Evolutionary conservation across 495 filamentous ascomycete genomes (phyloP), one percentile per base, ranked within the genome.

Genomic region (Hyaloscypha finlandica): DNA sequence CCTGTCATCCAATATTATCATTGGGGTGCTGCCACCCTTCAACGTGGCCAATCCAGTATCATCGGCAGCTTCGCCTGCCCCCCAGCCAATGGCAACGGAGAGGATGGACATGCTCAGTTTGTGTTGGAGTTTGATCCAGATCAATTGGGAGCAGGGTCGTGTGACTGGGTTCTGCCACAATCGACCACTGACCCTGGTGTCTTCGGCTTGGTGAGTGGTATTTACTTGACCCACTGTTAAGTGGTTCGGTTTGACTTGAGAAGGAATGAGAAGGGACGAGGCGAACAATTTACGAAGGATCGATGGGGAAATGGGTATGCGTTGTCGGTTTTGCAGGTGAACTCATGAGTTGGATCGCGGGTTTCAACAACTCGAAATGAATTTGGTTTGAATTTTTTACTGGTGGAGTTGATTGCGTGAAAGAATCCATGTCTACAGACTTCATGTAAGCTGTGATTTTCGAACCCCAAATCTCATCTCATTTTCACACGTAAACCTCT

Each of bases 161-260:
- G 25, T 31, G 12, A 8, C 20, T 61, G 59, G 59, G 16, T 35
- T 30, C 29, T 61, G 35, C 31, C 20, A 5, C 35, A 61, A n/a
- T 22, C 8, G 19, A 31, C 29, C 29, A 11, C 35, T 9, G 37
- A 20, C 16, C 22, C 39, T 4, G 20, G 22, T 8, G 39, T 19
- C n/a, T 1, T 22, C 30, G 8, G 32, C 14, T 11, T n/a, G 31
- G 8, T 35, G 5, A 63, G 59, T 59, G 54, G 55, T 1, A 12
- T 65, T 9, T 59, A 45, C 20, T 48, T 65, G 63, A 65, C 63
- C 31, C 57, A 56, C 33, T 64, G 62, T 30, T 64, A 57, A 37
- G 32, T 51, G 45, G 9, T 12, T 37, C 22, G 2, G n/a, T 37
- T 29, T 8, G 35, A 4, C 29, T 22, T 33, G 19, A 30, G 12